Evolutionary conservation across 768 basidiomycete genomes (phyloP).

Genomic region (Pisolithus orientalis): DNA sequence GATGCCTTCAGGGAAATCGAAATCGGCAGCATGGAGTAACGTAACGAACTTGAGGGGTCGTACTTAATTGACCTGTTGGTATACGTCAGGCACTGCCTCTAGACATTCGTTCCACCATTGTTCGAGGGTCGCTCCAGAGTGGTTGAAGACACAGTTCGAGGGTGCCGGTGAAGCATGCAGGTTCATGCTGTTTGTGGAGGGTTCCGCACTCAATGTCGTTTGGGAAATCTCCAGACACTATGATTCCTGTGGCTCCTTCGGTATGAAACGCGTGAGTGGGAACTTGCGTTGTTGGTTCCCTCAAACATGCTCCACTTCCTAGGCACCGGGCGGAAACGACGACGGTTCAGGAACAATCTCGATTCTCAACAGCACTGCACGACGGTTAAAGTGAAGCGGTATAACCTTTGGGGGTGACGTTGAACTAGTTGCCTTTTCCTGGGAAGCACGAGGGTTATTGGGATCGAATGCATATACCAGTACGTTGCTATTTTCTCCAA

Average conservation of each 20-base stretch:
- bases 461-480: constrained; percentile 78
- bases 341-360: constrained; percentile 60
- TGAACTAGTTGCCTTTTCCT: constrained; percentile 78
- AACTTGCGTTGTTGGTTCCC: background rate
- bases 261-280: constrained; percentile 44
- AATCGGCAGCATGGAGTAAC: no score
- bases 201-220: background rate
- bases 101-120: no score
- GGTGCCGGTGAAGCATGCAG: no score
- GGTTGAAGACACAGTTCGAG: no score
- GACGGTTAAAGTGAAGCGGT: constrained; percentile 58
- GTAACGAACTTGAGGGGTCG: no score
- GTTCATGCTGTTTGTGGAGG: no score
- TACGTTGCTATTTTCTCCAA: constrained; percentile 30
- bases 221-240: constrained; percentile 70
- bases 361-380: constrained; percentile 67
- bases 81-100: no score
- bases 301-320: background rate
- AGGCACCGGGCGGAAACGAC: constrained; percentile 52
- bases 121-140: no score
- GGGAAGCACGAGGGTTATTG: constrained; percentile 84
- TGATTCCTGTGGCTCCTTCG: constrained; percentile 87
- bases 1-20: no score
- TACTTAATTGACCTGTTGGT: no score
- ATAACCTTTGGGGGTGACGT: constrained; percentile 72